Conservation (phyloP, 306 rosid species). For the Casuarina glauca region DNA sequence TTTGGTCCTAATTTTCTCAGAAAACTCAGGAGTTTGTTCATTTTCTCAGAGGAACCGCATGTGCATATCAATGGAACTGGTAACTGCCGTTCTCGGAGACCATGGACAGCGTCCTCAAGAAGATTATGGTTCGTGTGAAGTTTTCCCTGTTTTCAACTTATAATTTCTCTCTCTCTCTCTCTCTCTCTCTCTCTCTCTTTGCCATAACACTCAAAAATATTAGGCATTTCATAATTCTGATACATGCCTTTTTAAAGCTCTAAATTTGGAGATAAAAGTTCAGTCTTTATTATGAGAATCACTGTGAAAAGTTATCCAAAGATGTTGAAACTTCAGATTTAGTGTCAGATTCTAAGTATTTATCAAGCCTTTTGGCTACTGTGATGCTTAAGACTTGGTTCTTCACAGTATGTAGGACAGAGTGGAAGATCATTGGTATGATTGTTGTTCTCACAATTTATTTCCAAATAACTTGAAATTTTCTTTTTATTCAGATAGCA, state of each 20-base stretch:
- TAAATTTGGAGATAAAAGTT: background rate
- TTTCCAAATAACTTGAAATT: background rate
- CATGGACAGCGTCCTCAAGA: constrained; percentile 97
- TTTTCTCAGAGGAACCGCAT: constrained; percentile 68
- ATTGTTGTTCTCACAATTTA: background rate
- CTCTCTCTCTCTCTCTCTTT: too few species aligned
- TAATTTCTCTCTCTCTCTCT: too few species aligned
- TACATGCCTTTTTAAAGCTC: background rate
- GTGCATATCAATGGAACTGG: constrained; percentile 94
- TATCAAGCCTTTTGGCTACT: background rate
- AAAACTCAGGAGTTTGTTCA: constrained; percentile 20
- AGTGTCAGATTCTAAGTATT: background rate
- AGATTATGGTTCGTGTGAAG: constrained; percentile 66
- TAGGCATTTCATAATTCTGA: background rate
- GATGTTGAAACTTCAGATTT: background rate
- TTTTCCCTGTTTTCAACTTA: background rate
- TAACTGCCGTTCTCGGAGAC: constrained; percentile 98
- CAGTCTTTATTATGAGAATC: background rate
- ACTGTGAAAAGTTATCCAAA: background rate
- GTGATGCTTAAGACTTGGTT: background rate
- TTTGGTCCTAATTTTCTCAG: constrained; percentile 7
- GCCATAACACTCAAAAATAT: background rate
- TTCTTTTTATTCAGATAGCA: background rate
- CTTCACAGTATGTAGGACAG: background rate
- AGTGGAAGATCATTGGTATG: background rate